Percentiles rank a stretch among this genome's conserved stretches.
Evolutionary conservation across 371 early-diverging fungal species (phyloP).

Genomic region (Massospora cicadina): DNA sequence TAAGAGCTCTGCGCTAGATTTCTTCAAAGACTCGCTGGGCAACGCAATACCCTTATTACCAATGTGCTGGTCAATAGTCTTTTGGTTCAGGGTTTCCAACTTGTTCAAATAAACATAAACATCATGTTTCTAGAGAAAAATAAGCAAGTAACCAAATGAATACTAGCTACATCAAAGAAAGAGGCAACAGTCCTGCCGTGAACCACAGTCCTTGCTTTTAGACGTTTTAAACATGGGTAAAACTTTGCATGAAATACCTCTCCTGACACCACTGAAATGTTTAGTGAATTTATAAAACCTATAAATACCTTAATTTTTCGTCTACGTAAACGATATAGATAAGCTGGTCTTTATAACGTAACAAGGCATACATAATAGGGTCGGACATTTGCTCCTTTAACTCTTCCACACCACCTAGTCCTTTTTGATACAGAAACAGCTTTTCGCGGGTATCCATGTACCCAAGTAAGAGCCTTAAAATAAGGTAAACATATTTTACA

Average conservation of each 20-base stretch:
- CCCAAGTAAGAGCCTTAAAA: constrained; percentile 40
- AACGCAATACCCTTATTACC: neutral
- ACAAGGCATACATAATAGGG: constrained; percentile 43
- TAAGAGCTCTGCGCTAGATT: neutral
- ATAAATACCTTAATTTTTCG: constrained; percentile 39
- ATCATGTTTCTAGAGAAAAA: constrained; percentile 2
- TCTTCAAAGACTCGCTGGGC: neutral
- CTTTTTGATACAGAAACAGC: constrained; percentile 39
- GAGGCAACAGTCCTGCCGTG: constrained; percentile 45
- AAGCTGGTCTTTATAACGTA: constrained; percentile 37
- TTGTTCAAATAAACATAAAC: constrained; percentile 2
- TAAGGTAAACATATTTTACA: constrained; percentile 2
- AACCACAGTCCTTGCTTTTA: constrained; percentile 40
- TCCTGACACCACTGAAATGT: constrained; percentile 30
- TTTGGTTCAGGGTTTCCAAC: neutral
- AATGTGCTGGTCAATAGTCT: neutral
- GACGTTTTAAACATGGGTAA: neutral
- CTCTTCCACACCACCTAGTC: constrained; percentile 38
- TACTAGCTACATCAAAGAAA: constrained; percentile 24
- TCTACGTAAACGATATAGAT: constrained; percentile 44
- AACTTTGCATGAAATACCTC: constrained; percentile 21
- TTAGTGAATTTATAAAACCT: neutral
- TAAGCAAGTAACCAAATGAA: neutral
- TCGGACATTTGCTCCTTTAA: constrained; percentile 33
- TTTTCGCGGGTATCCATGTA: constrained; percentile 47